phyloP scores from a whole-genome alignment of 148 eudicot species.

The Beta vulgaris region DNA sequence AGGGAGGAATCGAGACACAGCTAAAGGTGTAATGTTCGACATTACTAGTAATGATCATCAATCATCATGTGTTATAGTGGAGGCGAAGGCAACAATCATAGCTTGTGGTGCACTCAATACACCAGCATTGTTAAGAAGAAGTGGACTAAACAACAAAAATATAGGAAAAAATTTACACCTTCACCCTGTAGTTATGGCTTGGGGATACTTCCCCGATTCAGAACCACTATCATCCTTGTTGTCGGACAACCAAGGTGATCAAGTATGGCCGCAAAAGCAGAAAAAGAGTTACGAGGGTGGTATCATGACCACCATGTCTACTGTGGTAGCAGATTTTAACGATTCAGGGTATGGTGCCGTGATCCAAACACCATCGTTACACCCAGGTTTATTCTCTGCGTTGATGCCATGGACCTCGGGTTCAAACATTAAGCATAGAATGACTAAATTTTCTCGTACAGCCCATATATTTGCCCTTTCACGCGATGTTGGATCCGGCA shows the following conservation, averaged over 20 bases:
- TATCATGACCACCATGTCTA: constrained; percentile 71
- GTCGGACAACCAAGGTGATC: neutral
- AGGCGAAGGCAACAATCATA: constrained; percentile 49
- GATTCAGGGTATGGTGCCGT: constrained; percentile 47
- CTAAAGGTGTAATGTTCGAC: constrained; percentile 53
- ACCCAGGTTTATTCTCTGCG: constrained; percentile 64
- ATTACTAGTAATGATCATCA: too few species aligned
- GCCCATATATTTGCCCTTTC: constrained; percentile 62
- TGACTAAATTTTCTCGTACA: constrained; percentile 67
- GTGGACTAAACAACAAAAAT: constrained; percentile 57
- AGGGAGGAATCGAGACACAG: constrained; percentile 28
- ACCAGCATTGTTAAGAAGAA: constrained; percentile 48
- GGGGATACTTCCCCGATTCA: constrained; percentile 65
- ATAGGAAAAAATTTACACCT: constrained; percentile 65
- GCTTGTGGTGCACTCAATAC: constrained; percentile 76
- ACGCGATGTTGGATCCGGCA: constrained; percentile 59
- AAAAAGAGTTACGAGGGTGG: constrained; percentile 66
- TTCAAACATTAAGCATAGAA: constrained; percentile 37
- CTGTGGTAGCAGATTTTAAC: constrained; percentile 31
- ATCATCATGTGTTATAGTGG: constrained; percentile 34
- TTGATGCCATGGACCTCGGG: constrained; percentile 69
- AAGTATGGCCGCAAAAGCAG: constrained; percentile 33
- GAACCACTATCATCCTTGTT: neutral
- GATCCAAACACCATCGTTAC: constrained; percentile 68
- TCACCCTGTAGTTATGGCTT: constrained; percentile 71